phyloP scores from a whole-genome alignment of 129 eudicot genomes.

The Flaveria ramosissima region DNA sequence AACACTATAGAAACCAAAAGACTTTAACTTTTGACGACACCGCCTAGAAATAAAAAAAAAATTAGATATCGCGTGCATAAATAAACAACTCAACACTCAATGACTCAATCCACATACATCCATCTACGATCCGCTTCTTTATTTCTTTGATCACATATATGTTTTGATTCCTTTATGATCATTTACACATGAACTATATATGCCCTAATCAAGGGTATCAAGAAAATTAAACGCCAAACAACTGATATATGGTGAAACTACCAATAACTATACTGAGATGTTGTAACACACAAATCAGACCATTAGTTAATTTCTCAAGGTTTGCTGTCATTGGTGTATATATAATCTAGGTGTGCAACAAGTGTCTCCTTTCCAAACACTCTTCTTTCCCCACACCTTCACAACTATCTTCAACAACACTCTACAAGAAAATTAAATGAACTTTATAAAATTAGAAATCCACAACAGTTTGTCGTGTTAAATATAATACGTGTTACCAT shows the following conservation, averaged over 20 bases:
- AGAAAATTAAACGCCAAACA: not conserved
- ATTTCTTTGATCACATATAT: not conserved
- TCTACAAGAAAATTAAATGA: slow-evolving; percentile 21
- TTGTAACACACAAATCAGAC: not conserved
- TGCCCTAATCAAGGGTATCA: slow-evolving; percentile 1
- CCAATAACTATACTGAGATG: not conserved
- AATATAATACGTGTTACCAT: not conserved
- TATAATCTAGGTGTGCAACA: slow-evolving; percentile 39
- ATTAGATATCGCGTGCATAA: not conserved
- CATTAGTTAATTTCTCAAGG: slow-evolving; percentile 17
- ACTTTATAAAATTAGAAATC: not conserved
- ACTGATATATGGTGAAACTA: not conserved
- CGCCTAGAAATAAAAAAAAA: not conserved
- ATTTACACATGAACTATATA: slow-evolving; percentile 25
- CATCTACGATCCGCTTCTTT: not conserved
- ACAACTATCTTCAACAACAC: slow-evolving; percentile 29
- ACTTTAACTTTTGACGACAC: too few relatives aligned
- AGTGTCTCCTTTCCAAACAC: slow-evolving; percentile 38
- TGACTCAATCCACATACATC: too few relatives aligned
- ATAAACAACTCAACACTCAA: not conserved
- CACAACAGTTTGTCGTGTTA: too few relatives aligned
- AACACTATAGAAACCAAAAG: too few relatives aligned
- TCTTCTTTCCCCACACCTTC: slow-evolving; percentile 31
- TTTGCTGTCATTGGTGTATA: slow-evolving; percentile 36
- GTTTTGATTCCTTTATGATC: not conserved